Evolutionary conservation across 805 yeast species (phyloP), one percentile per base, ranked within the genome.

Genomic region (Lipomyces spencermartinsiae): DNA sequence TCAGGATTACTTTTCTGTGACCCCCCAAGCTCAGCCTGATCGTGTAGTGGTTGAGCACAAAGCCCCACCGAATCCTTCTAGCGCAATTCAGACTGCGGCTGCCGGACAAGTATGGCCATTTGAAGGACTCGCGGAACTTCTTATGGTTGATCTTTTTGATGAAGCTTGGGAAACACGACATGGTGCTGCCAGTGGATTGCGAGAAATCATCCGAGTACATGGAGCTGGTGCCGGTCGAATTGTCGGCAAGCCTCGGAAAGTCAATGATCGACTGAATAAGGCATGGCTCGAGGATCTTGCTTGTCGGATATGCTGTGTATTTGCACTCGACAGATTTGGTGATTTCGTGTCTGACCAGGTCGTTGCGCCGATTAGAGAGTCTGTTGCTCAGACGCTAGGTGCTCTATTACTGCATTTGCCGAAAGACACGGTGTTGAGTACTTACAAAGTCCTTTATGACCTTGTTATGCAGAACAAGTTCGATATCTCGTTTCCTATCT

Each of bases 311-410:
- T 83, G 97, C 75, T 90, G 97, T 5, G 82, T 95, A 12, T 92
- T 95, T 78, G 94, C 98, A 2, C 81, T 95, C 63, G 99, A 95
- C 79, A 81, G 98, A 73, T 95, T 95, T 79, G 98, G 98, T 59
- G 99, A 95, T 80, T 95, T 91, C 78, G 97, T 95, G 39, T 89
- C 97, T 56, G 99, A 95, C 76, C 96, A 97, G 6, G 99, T 95
- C 14, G 97, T 95, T 51, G 98, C 98, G 0, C 99, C 99, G 0
- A 98, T 95, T 4, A 83, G 99, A 76, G 99, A 96, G 79, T 92
- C 97, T 46, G 92, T 94, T 35, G 98, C 97, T 0, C 99, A 95
- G 79, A 87, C 97, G 0, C 80, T 95, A 60, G 98, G 97, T 16
- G 97, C 97, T 0, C 80, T 94, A 53, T 80, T 95, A 58, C 81